Conservation (phyloP, 1,284 basidiomycete species). For the Farysia itapuensis region DNA sequence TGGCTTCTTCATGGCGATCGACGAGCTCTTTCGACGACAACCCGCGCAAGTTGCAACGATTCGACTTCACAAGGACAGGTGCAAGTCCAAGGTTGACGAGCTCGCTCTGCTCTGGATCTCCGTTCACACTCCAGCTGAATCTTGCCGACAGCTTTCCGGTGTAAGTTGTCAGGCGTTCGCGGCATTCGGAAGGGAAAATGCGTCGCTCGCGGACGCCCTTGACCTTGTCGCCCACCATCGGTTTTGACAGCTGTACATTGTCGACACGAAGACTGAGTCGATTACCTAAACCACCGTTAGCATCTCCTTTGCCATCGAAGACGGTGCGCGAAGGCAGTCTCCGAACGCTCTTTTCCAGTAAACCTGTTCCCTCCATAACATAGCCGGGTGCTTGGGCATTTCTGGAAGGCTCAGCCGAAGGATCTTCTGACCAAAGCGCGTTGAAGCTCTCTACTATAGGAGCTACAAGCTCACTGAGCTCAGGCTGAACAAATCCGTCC, state of each 20-base stretch:
- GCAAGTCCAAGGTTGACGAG: slow-evolving; percentile 86
- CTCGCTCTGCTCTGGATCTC: slow-evolving; percentile 72
- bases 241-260: slow-evolving; percentile 78
- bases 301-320: slow-evolving; percentile 72
- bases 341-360: slow-evolving; percentile 76
- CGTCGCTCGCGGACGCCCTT: slow-evolving; percentile 74
- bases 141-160: slow-evolving; percentile 87
- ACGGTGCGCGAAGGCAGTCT: slow-evolving; percentile 88
- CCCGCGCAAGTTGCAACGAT: slow-evolving; percentile 83
- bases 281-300: slow-evolving; percentile 55
- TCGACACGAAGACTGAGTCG: slow-evolving; percentile 78
- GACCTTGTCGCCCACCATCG: slow-evolving; percentile 84
- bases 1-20: slow-evolving; percentile 87
- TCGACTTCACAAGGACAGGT: slow-evolving; percentile 98
- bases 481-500: slow-evolving; percentile 72
- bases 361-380: slow-evolving; percentile 69
- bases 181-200: slow-evolving; percentile 71
- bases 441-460: slow-evolving; percentile 98
- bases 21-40: slow-evolving; percentile 87
- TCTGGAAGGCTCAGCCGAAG: slow-evolving; percentile 42
- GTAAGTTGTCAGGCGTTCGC: slow-evolving; percentile 89
- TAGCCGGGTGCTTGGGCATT: slow-evolving; percentile 70
- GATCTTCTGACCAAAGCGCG: slow-evolving; percentile 66
- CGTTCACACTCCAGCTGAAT: slow-evolving; percentile 81
- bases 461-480: slow-evolving; percentile 87